phyloP scores from a whole-genome alignment of 495 filamentous ascomycete species.

The Usnea hakonensis region DNA sequence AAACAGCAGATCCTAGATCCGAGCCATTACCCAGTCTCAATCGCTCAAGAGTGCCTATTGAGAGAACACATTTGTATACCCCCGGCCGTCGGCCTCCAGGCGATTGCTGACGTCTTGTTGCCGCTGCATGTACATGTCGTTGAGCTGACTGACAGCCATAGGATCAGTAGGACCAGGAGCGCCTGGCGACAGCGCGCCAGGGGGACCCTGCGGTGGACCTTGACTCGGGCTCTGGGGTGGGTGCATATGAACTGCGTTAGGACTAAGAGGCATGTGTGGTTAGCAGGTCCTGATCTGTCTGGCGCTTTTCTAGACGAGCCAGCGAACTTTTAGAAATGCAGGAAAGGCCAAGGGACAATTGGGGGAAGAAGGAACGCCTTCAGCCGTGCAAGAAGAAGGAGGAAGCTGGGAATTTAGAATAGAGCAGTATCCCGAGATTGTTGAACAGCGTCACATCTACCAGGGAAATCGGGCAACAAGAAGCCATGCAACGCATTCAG shows the following conservation, averaged over 20 bases:
- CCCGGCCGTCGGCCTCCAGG: slow-evolving; percentile 41
- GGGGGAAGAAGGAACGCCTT: slow-evolving; percentile 1
- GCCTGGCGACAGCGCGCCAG: slow-evolving; percentile 36
- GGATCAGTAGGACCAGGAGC: slow-evolving; percentile 37
- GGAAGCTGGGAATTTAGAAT: neutral
- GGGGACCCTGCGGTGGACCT: slow-evolving; percentile 34
- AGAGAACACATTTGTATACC: slow-evolving; percentile 39
- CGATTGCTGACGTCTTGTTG: slow-evolving; percentile 37
- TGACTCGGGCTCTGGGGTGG: slow-evolving; percentile 35
- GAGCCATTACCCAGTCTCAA: neutral
- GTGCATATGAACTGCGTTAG: slow-evolving; percentile 42
- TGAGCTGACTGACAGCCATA: slow-evolving; percentile 37
- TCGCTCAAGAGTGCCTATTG: slow-evolving; percentile 17
- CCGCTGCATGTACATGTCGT: slow-evolving; percentile 39
- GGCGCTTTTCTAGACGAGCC: neutral
- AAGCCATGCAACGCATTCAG: slow-evolving; percentile 17
- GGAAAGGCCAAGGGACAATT: too few relatives aligned
- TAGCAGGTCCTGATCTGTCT: slow-evolving; percentile 13
- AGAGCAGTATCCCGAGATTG: neutral
- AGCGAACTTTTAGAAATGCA: neutral
- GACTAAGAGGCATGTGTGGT: slow-evolving; percentile 31
- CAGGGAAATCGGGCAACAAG: neutral
- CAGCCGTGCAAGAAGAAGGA: neutral
- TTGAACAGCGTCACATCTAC: neutral
- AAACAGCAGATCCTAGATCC: neutral